Evolutionary conservation across 73 alveolate species (phyloP).

Genomic region (Tetrahymena malaccensis): DNA sequence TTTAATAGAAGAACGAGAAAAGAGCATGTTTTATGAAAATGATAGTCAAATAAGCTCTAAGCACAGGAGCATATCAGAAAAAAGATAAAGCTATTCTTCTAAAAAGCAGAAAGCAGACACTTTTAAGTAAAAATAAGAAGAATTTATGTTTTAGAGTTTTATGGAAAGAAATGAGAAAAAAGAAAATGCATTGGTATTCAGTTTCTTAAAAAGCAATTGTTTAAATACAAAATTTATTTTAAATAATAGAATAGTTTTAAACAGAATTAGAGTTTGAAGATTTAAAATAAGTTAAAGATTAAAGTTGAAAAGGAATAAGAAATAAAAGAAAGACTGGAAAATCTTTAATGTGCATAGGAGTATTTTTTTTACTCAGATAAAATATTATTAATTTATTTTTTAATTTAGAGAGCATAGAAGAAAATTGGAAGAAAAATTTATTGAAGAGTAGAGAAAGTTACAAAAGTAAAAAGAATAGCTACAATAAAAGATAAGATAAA

Average conservation of each 20-base stretch:
- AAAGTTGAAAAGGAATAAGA: background rate
- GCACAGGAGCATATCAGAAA: background rate
- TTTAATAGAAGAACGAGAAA: background rate
- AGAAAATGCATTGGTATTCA: background rate
- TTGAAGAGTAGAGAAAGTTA: background rate
- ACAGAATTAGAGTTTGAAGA: background rate
- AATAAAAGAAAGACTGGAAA: background rate
- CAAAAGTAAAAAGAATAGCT: background rate
- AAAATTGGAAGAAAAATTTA: background rate
- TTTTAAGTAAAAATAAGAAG: background rate
- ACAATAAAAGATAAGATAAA: background rate
- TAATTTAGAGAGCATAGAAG: background rate
- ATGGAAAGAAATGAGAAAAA: background rate
- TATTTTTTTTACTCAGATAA: background rate
- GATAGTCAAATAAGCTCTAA: background rate
- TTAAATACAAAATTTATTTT: background rate
- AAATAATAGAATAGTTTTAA: background rate
- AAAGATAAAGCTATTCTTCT: background rate
- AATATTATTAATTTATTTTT: background rate
- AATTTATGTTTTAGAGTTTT: background rate
- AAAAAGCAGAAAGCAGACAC: background rate
- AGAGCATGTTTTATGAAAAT: background rate
- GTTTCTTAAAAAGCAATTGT: background rate
- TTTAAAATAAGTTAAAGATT: background rate
- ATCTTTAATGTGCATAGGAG: background rate